phyloP scores from a whole-genome alignment of 495 filamentous ascomycete genomes.

The Trichoderma erinaceum region DNA sequence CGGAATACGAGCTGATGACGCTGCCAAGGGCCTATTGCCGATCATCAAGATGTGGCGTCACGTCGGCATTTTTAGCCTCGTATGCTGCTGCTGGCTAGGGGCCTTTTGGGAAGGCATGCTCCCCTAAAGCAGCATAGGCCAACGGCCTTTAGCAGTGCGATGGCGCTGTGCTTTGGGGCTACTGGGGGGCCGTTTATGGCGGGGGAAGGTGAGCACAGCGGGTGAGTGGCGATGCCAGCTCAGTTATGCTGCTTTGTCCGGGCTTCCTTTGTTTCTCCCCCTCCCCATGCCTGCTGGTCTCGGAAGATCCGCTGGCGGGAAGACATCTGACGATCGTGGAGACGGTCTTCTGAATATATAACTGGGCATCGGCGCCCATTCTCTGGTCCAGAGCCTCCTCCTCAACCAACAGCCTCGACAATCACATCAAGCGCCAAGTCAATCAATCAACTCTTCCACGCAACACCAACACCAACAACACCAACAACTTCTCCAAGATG shows the following conservation, averaged over 20 bases:
- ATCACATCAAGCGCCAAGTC: neutral
- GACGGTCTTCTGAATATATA: neutral
- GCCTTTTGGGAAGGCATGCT: neutral
- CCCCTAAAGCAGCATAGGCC: constrained; percentile 1
- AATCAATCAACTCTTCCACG: neutral
- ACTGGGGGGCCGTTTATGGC: neutral
- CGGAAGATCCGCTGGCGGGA: neutral
- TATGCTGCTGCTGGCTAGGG: neutral
- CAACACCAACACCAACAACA: neutral
- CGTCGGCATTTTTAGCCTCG: neutral
- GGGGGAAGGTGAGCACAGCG: neutral
- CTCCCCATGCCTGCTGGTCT: neutral
- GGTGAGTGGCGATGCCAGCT: neutral
- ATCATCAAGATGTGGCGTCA: neutral
- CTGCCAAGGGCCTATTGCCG: neutral
- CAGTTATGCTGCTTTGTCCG: neutral
- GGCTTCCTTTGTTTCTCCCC: neutral
- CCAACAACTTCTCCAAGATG: constrained; percentile 1
- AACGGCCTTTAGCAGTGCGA: neutral
- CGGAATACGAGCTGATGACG: constrained; percentile 5
- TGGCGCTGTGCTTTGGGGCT: neutral
- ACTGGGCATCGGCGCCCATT: neutral
- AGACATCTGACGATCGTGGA: neutral
- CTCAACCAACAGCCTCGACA: neutral
- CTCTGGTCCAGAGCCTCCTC: neutral